Percentiles rank a stretch among this genome's conserved stretches.
Conservation (phyloP, 2,329 filamentous ascomycete species). For the Xylaria sp. region DNA sequence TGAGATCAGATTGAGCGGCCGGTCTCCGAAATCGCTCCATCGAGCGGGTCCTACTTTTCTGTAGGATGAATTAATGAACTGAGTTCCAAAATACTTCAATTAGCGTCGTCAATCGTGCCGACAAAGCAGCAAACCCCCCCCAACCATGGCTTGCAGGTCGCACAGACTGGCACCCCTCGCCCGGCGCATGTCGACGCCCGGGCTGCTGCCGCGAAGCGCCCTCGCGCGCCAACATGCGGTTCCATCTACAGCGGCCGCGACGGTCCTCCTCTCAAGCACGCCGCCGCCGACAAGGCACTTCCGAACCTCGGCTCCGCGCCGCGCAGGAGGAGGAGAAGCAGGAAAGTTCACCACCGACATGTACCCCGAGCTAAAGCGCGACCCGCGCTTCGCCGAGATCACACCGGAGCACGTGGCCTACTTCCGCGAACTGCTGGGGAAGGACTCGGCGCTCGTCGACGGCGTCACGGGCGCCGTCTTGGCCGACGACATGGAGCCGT, state of each 20-base stretch:
- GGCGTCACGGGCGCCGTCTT: conserved; percentile 77
- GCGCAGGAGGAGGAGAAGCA: background rate
- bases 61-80: conserved; percentile 11
- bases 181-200: conserved; percentile 43
- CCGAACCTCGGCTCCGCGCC: conserved; percentile 43
- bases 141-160: conserved; percentile 47
- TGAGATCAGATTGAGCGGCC: no score
- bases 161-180: conserved; percentile 45
- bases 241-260: background rate
- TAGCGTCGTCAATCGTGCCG: conserved; percentile 15
- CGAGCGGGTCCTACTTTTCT: conserved; percentile 12
- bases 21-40: conserved; percentile 28
- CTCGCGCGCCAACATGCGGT: background rate
- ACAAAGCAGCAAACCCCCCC: conserved; percentile 21
- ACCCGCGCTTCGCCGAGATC: conserved; percentile 78
- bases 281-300: conserved; percentile 41
- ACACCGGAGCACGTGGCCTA: conserved; percentile 81
- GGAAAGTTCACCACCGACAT: conserved; percentile 86
- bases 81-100: conserved; percentile 6
- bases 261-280: conserved; percentile 43
- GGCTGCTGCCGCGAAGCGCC: conserved; percentile 32
- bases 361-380: conserved; percentile 84
- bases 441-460: conserved; percentile 83
- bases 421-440: conserved; percentile 85
- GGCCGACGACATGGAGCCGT: conserved; percentile 84